Percentiles rank a stretch among this genome's conserved stretches.
These are phyloP conservation scores for Pseudonitzschia pungens DNA, from an alignment of 108 stramenopile species.

Conservation along the genomic window DNA sequence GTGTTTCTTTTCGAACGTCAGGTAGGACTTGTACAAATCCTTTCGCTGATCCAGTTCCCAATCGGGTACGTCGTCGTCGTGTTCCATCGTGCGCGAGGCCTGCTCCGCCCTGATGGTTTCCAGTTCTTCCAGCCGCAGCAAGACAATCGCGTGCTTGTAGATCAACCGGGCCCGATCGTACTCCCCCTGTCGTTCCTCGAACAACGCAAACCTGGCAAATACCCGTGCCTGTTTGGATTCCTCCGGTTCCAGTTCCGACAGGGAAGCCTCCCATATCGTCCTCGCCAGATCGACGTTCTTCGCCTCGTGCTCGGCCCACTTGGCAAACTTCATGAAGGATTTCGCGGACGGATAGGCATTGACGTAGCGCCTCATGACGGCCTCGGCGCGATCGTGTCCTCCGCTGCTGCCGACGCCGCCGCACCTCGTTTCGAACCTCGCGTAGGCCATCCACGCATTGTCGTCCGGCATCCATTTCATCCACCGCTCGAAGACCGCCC, in stretches of 20 bases:
- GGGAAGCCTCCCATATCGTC: constrained; percentile 89
- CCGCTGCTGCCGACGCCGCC: constrained; percentile 41
- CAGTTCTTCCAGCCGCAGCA: constrained; percentile 67
- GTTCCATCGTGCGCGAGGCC: constrained; percentile 19
- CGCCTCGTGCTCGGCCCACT: constrained; percentile 97
- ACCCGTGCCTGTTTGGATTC: constrained; percentile 81
- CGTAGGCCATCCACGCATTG: constrained; percentile 94
- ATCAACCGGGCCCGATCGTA: constrained; percentile 96
- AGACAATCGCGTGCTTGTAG: constrained; percentile 92
- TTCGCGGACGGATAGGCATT: constrained; percentile 86
- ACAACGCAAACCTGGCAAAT: constrained; percentile 83
- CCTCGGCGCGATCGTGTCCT: constrained; percentile 69
- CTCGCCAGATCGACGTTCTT: constrained; percentile 90
- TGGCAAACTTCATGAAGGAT: constrained; percentile 93
- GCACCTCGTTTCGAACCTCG: constrained; percentile 93
- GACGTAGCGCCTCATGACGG: constrained; percentile 89
- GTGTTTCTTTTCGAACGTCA: constrained; percentile 97
- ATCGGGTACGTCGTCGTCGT: constrained; percentile 51
- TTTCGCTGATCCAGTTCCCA: constrained; percentile 80
- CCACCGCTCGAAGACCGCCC: constrained; percentile 98
- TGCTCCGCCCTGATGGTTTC: constrained; percentile 29
- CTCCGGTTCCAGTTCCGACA: constrained; percentile 91
- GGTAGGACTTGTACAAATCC: constrained; percentile 92
- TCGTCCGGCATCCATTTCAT: constrained; percentile 99
- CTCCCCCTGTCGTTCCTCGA: constrained; percentile 96